Evolutionary conservation across 116 monocot genomes (phyloP).

Genomic region (Phalaenopsis hybrid): DNA sequence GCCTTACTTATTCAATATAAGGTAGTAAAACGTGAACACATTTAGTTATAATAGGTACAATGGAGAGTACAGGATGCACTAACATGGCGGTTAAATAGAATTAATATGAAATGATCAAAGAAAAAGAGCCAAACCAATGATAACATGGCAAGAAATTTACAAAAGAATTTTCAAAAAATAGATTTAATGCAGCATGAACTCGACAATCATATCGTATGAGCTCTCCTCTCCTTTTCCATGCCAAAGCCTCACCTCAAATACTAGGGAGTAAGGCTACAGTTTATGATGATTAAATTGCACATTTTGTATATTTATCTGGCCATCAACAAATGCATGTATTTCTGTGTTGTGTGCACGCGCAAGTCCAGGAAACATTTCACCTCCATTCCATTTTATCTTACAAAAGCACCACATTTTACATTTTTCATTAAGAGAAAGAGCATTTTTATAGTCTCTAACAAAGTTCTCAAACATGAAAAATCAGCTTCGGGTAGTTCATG

Average conservation of each 20-base stretch:
- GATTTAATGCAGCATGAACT: not conserved
- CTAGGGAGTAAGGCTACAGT: not conserved
- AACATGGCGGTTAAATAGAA: not conserved
- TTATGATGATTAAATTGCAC: not conserved
- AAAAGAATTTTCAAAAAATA: not conserved
- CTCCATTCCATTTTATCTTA: not conserved
- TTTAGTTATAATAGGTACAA: not conserved
- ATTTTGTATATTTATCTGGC: not conserved
- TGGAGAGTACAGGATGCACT: not conserved
- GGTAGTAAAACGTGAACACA: not conserved
- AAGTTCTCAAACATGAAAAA: not conserved
- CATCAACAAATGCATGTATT: not conserved
- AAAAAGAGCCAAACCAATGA: not conserved
- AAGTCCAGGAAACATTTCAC: not conserved
- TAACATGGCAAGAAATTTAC: not conserved
- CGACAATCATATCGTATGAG: not conserved
- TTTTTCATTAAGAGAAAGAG: not conserved
- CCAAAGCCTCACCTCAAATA: not conserved
- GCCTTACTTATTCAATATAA: not conserved
- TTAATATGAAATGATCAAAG: not conserved
- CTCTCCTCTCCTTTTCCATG: no score
- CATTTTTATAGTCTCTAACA: not conserved
- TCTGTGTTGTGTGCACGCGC: not conserved
- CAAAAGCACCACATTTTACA: not conserved
- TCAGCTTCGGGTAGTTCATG: not conserved